Evolutionary conservation across 1,284 basidiomycete genomes (phyloP).

Genomic region (Irpex sp.): DNA sequence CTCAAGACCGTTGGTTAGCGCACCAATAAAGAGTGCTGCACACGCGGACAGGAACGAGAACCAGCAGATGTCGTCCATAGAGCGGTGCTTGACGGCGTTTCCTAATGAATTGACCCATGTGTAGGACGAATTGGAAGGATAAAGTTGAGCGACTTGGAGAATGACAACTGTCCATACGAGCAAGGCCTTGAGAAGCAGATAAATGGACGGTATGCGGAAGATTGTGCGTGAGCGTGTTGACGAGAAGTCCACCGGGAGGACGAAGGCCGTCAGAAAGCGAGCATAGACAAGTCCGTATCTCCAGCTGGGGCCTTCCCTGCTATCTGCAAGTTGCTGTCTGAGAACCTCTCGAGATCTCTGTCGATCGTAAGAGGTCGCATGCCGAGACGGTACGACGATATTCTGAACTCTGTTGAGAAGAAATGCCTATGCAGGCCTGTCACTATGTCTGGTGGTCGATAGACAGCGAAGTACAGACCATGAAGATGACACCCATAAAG

Average conservation of each 20-base stretch:
- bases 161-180: constrained; percentile 54
- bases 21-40: constrained; percentile 57
- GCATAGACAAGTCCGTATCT: constrained; percentile 22
- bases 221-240: constrained; percentile 53
- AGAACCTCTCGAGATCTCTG: constrained; percentile 17
- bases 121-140: constrained; percentile 27
- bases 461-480: constrained; percentile 40
- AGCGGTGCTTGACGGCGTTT: constrained; percentile 43
- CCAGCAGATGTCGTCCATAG: constrained; percentile 69
- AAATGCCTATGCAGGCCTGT: constrained; percentile 37
- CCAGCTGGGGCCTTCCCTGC: constrained; percentile 15
- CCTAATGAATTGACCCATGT: constrained; percentile 31
- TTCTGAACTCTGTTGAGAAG: constrained; percentile 72
- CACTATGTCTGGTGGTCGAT: neutral
- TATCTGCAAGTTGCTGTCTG: neutral
- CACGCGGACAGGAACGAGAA: constrained; percentile 66
- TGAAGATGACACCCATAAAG: constrained; percentile 56
- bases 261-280: constrained; percentile 28
- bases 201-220: constrained; percentile 61
- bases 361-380: constrained; percentile 28
- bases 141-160: constrained; percentile 48
- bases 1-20: constrained; percentile 63
- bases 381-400: constrained; percentile 66
- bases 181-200: constrained; percentile 51
- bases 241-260: constrained; percentile 58